Conservation (phyloP, 2,329 filamentous ascomycete genomes). For the Fusarium falciforme region DNA sequence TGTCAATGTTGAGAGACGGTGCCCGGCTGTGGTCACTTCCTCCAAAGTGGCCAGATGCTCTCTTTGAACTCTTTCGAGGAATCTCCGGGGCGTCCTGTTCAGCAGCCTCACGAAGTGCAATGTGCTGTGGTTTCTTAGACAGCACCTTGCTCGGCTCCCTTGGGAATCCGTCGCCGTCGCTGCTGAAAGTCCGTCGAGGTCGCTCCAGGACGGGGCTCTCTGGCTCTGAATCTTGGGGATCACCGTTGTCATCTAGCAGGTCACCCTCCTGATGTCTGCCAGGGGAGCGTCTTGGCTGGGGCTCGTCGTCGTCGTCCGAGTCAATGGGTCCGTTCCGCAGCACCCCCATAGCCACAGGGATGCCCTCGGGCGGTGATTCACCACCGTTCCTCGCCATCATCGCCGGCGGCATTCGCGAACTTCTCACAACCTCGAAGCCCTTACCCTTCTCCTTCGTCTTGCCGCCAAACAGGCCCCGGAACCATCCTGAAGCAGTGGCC, state of each 20-base stretch:
- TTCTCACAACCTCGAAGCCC: conserved; percentile 96
- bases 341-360: conserved; percentile 72
- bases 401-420: conserved; percentile 84
- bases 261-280: conserved; percentile 47
- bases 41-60: conserved; percentile 58
- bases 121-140: conserved; percentile 36
- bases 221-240: conserved; percentile 58
- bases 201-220: conserved; percentile 49
- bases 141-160: conserved; percentile 36
- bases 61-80: conserved; percentile 79
- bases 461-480: conserved; percentile 80
- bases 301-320: conserved; percentile 70
- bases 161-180: conserved; percentile 55
- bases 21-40: conserved; percentile 42
- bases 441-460: conserved; percentile 96
- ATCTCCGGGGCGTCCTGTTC: conserved; percentile 65
- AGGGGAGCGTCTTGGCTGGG: conserved; percentile 40
- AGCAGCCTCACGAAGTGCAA: conserved; percentile 37
- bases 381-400: conserved; percentile 70
- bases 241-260: conserved; percentile 59
- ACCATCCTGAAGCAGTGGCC: conserved; percentile 89
- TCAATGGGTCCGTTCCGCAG: conserved; percentile 71
- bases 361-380: conserved; percentile 74
- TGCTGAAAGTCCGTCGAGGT: conserved; percentile 46
- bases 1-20: conserved; percentile 51